Evolutionary conservation across 2,329 filamentous ascomycete species (phyloP), one percentile per base, ranked within the genome.

Genomic region (Dothideomycetidae sp.): DNA sequence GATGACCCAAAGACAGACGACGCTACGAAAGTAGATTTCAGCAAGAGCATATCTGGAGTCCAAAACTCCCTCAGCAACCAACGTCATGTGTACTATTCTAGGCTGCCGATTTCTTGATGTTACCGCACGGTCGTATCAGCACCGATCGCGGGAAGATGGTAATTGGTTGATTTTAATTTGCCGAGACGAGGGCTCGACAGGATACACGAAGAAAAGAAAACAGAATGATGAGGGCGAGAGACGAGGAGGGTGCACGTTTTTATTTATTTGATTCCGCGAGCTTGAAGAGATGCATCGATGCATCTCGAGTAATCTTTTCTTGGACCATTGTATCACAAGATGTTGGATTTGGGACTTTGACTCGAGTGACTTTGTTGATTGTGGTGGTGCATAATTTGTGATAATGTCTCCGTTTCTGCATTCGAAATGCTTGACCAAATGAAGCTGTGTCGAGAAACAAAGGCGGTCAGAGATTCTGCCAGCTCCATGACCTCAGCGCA

Each of bases 1-100:
- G 42, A 45, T 43, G 43, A 45, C 43, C 38, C n/a, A n/a, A 36
- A 29, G 33, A 37, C 37, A 31, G 38, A 45, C 43, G 36, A 38
- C 40, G 40, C 43, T 45, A 45, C 43, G 43, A 45, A 45, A 45
- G 43, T 45, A 45, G 43, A 45, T 41, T 33, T 26, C 33, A 37
- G 13, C 31, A 41, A 41, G 34, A 43, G 38, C 36, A 38, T 38
- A 31, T 38, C 28, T 18, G 36, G 36, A 29, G 29, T 38, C 33
- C 36, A 37, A 41, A 36, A 36, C 39, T 36, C 41, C 37, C 34
- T 31, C 37, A 33, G 39, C 37, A 36, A 33, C 37, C 33, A 37
- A 37, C 41, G 37, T 35, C 18, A 32, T 30, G 26, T 38, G 36
- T 38, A 38, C 36, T 38, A 38, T 38, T 38, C 28, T 26, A 38